Base-by-base conservation (phyloP, 2,329 filamentous ascomycete species). In the Xylariomycetidae sp. region DNA sequence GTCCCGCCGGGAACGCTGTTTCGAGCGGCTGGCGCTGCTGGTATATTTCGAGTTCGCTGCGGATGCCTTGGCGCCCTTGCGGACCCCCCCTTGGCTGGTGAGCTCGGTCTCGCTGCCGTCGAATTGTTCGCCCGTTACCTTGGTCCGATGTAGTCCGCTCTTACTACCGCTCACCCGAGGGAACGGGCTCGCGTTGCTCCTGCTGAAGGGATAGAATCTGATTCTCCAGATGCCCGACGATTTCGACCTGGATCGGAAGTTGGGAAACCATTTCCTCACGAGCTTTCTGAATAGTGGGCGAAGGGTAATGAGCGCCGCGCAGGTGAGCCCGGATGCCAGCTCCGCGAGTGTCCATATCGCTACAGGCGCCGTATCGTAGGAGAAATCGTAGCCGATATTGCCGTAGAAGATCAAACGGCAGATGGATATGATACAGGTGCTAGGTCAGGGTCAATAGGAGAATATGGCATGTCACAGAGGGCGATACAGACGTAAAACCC, bases 361-460 rank as follows among this genome's bases (percentile, higher is more conserved):
- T 12, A 50, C 30, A 10, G 33, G 6, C 11, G 39, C 42, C 6
- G 38, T 27, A 11, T 43, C 41, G 16, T 37, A 45, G 11, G 43
- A 38, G 12, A 47, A 25, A 30, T 48, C 45, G 3, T 12, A n/a
- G 12, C 5, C 30, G 2, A 44, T 5, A 16, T 30, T 38, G 4
- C 41, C 38, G 31, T 41, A 45, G 30, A 39, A 47, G 17, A 48
- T 33, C 26, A 48, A 32, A 17, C 47, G 47, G 16, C 37, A 37
- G 30, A 48, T 41, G 13, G 47, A 50, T 20, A 50, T 20, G n/a
- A 45, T 35, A 25, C 41, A 45, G n/a, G 47, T 45, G 9, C 44
- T 44, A 15, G 22, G 22, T 3, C 19, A 22, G 17, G 29, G 17
- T 17, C 13, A 16, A 17, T 16, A 15, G 8, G 17, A 25, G 10